Conservation (phyloP, 345 rosid genomes). For the Geranium brycei region DNA sequence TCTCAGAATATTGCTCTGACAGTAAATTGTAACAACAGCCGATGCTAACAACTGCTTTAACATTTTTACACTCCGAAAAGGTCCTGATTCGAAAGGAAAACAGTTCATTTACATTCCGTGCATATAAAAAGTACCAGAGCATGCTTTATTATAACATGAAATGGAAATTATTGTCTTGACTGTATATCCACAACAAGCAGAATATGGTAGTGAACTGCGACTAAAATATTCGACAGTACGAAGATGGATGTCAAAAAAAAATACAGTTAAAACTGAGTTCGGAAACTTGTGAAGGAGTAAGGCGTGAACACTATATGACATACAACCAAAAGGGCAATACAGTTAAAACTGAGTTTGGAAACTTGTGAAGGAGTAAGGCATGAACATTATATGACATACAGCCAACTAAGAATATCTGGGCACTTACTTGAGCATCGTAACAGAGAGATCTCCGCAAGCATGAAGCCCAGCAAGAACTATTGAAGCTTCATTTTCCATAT, state of each 20-base stretch:
- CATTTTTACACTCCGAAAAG: conserved; percentile 49
- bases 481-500: conserved; percentile 22
- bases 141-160: neutral
- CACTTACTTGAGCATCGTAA: conserved; percentile 78
- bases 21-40: conserved; percentile 94
- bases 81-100: conserved; percentile 36
- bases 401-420: neutral
- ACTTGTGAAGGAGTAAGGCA: neutral
- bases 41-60: conserved; percentile 76
- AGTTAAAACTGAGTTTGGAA: neutral
- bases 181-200: neutral
- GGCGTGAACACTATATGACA: no score
- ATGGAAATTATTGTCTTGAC: neutral
- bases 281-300: neutral
- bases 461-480: conserved; percentile 88
- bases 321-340: no score
- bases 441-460: conserved; percentile 95
- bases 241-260: no score
- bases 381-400: no score
- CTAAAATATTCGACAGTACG: no score
- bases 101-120: conserved; percentile 3
- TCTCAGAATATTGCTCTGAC: conserved; percentile 40
- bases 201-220: neutral
- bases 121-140: neutral
- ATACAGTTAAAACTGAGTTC: neutral